Base-by-base conservation (phyloP, 805 yeast species). In the Kluyveromyces wickerhamii region DNA sequence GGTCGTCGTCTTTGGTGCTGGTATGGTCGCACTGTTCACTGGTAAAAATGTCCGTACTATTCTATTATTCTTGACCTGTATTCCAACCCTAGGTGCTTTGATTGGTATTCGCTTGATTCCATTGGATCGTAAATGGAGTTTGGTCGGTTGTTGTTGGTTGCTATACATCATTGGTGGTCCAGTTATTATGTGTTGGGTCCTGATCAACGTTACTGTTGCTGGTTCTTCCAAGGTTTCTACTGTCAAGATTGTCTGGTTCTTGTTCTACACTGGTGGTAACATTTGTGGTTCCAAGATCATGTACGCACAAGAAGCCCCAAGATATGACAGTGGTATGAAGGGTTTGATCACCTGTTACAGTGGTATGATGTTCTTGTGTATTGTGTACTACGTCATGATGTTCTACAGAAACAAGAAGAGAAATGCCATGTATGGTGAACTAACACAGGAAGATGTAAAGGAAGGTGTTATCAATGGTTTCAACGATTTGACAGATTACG, bases 141-240 rank as follows among this genome's bases (percentile, higher is more conserved):
- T 44, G 25, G 48, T 44, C 12, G 48, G 48, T 18, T 42, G 46
- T 27, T 42, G 46, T 23, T 44, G 48, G 48, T 30, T 44, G 21
- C 27, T 44, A 18, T 44, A 44, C 42, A 44, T 44, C 22, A 40
- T 44, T 25, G 48, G 48, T 20, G 48, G 48, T 1, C 48, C 48
- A 16, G 48, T 44, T 23, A 44, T 44, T 21, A 44, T 44, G 48
- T 42, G 46, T 21, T 44, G 48, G 48, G 30, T 44, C 24, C 22
- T 44, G 32, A 37, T 44, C 24, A 44, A 44, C 23, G 48, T 40
- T 16, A 44, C 48, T 2, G 32, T 41, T 11, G 48, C 48, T 9
- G 48, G 48, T 5, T 44, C 48, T 7, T 44, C 48, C 21, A 44
- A 44, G 27, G 33, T 42, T 8, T 40, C 46, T 9, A 38, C 43